phyloP scores from a whole-genome alignment of 2,329 filamentous ascomycete species.

The Esteya vermicola region DNA sequence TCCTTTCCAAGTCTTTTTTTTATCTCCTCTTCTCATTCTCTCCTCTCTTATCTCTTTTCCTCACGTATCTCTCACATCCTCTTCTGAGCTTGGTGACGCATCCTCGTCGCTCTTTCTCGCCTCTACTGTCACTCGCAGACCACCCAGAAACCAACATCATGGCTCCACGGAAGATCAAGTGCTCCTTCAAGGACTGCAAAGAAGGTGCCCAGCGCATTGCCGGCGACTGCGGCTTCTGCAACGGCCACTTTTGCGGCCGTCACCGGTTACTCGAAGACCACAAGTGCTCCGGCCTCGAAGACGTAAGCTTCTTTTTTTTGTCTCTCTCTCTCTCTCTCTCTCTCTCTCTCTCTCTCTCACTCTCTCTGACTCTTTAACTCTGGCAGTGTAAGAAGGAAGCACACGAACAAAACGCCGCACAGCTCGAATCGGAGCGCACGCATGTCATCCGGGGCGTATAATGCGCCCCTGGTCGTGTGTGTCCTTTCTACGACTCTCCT shows the following conservation, averaged over 20 bases:
- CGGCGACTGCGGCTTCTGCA: conserved; percentile 91
- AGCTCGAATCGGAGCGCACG: conserved; percentile 84
- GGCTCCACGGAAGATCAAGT: conserved; percentile 68
- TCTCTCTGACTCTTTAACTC: not conserved
- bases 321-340: not conserved
- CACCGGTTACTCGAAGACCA: conserved; percentile 90
- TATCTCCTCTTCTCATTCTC: not conserved
- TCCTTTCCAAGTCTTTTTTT: not conserved
- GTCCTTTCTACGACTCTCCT: not conserved
- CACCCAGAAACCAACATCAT: conserved; percentile 20
- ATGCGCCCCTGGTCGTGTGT: conserved; percentile 7
- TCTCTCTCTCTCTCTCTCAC: not conserved
- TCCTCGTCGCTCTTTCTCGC: not conserved
- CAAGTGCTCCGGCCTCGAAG: conserved; percentile 82
- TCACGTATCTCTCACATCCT: not conserved
- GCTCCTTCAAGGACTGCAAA: conserved; percentile 80
- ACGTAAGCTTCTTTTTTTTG: conserved; percentile 39
- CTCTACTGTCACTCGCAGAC: not conserved
- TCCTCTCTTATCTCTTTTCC: not conserved
- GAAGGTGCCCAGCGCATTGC: conserved; percentile 82
- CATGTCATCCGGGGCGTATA: conserved; percentile 87
- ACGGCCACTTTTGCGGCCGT: conserved; percentile 87
- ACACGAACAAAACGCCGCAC: conserved; percentile 83
- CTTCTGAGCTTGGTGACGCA: too few relatives aligned
- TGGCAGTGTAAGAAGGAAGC: conserved; percentile 85